Percentiles rank a stretch among this genome's conserved stretches.
Evolutionary conservation across 2,329 filamentous ascomycete genomes (phyloP).

Genomic region (Pleoardoris graminearum): DNA sequence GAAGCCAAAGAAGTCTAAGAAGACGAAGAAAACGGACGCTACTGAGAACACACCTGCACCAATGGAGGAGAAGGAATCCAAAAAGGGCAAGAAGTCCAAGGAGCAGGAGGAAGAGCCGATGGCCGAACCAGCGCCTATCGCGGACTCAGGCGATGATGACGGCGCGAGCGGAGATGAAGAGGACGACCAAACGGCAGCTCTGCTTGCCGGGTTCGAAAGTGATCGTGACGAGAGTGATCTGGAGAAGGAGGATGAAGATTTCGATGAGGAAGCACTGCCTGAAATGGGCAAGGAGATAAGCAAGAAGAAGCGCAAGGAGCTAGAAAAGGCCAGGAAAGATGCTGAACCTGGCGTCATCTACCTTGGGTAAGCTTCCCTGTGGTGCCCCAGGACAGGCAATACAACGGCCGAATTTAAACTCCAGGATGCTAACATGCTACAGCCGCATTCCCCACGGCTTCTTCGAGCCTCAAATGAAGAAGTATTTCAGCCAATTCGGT

Average conservation of each 20-base stretch:
- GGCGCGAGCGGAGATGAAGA: slow-evolving; percentile 36
- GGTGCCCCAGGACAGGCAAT: neutral
- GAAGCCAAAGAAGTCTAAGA: slow-evolving; percentile 8
- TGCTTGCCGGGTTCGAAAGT: slow-evolving; percentile 57
- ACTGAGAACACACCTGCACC: neutral
- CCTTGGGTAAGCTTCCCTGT: slow-evolving; percentile 61
- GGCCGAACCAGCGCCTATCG: slow-evolving; percentile 17
- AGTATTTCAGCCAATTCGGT: slow-evolving; percentile 94
- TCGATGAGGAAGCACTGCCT: slow-evolving; percentile 44
- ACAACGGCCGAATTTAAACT: neutral
- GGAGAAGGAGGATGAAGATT: slow-evolving; percentile 44
- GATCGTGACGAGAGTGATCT: slow-evolving; percentile 48
- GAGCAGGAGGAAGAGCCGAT: slow-evolving; percentile 23
- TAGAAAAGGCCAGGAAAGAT: slow-evolving; percentile 56
- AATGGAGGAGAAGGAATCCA: slow-evolving; percentile 6
- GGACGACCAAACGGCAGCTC: slow-evolving; percentile 55
- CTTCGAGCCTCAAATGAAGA: slow-evolving; percentile 93
- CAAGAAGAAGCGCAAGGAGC: slow-evolving; percentile 43
- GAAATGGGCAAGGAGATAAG: slow-evolving; percentile 30
- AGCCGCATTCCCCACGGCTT: slow-evolving; percentile 89
- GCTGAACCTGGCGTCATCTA: slow-evolving; percentile 79
- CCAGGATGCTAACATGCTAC: slow-evolving; percentile 8
- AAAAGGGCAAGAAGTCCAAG: slow-evolving; percentile 18
- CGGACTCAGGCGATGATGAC: slow-evolving; percentile 18
- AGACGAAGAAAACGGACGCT: slow-evolving; percentile 17